phyloP scores from a whole-genome alignment of 331 rosid species.

The Stylosanthes scabra region DNA sequence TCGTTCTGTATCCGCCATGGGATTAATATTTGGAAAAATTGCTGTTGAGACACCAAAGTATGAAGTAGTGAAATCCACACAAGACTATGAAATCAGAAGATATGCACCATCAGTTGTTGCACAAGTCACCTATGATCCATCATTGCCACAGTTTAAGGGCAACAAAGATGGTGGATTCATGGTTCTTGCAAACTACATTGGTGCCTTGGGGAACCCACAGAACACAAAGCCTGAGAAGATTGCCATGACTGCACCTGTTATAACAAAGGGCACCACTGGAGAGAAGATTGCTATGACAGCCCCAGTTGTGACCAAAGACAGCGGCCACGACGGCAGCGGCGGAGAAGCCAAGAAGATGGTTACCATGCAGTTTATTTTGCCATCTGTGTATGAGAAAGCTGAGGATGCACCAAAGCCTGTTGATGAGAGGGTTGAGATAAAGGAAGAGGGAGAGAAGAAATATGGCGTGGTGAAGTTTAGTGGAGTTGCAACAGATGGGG shows the following conservation, averaged over 20 bases:
- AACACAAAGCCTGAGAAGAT: conserved; percentile 78
- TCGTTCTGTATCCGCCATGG: conserved; percentile 53
- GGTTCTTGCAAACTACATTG: conserved; percentile 79
- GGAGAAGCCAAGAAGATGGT: conserved; percentile 51
- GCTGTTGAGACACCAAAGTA: conserved; percentile 66
- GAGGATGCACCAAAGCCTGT: conserved; percentile 78
- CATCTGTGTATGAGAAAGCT: conserved; percentile 56
- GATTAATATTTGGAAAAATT: conserved; percentile 77
- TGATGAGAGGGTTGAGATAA: conserved; percentile 73
- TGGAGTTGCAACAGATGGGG: conserved; percentile 64
- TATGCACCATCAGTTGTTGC: conserved; percentile 73
- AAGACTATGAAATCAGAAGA: conserved; percentile 71
- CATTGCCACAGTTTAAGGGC: conserved; percentile 62
- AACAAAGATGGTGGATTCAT: conserved; percentile 83
- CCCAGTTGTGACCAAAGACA: conserved; percentile 67
- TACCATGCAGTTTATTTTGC: conserved; percentile 80
- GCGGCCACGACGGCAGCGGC: conserved; percentile 18
- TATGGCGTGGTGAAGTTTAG: conserved; percentile 79
- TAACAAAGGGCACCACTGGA: conserved; percentile 54
- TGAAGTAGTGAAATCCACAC: conserved; percentile 54
- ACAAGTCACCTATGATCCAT: conserved; percentile 75
- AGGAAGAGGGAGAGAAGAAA: conserved; percentile 74
- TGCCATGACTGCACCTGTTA: conserved; percentile 87
- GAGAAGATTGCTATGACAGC: conserved; percentile 83
- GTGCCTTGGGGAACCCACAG: conserved; percentile 80